Evolutionary conservation across 208 protist species (phyloP).

Genomic region (Leishmania braziliensis): DNA sequence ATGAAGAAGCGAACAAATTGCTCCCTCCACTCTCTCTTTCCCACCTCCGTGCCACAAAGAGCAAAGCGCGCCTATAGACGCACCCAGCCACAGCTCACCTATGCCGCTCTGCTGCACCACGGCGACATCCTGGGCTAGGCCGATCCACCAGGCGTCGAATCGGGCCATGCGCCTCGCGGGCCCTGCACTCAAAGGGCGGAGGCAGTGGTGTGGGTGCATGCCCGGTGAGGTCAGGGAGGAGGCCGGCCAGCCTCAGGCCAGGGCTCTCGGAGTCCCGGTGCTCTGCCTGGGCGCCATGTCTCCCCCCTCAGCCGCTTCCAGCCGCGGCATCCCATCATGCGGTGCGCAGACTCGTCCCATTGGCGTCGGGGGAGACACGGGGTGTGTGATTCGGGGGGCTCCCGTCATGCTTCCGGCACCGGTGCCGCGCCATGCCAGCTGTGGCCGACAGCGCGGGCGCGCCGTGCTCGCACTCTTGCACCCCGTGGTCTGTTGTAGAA

Average conservation of each 20-base stretch:
- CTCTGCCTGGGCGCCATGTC: no score
- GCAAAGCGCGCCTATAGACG: no score
- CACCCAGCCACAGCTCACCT: not conserved
- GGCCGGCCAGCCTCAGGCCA: not conserved
- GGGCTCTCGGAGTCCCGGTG: not conserved
- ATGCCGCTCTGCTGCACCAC: not conserved
- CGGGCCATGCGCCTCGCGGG: not conserved
- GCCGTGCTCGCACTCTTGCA: not conserved
- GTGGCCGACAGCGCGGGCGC: not conserved
- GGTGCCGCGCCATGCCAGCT: not conserved
- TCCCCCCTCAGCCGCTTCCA: no score
- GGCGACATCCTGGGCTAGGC: not conserved
- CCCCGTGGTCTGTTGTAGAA: not conserved
- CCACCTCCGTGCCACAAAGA: not conserved
- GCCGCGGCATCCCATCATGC: no score
- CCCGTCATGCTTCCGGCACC: not conserved
- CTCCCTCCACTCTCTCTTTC: not conserved
- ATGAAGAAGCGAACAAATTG: no score
- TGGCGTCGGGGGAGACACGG: no score
- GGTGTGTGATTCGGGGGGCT: not conserved
- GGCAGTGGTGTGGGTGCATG: not conserved
- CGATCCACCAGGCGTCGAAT: no score
- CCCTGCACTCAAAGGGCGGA: not conserved
- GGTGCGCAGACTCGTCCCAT: no score
- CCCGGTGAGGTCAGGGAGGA: not conserved